Evolutionary conservation across 116 monocot species (phyloP).

Genomic region (Iris pallida): DNA sequence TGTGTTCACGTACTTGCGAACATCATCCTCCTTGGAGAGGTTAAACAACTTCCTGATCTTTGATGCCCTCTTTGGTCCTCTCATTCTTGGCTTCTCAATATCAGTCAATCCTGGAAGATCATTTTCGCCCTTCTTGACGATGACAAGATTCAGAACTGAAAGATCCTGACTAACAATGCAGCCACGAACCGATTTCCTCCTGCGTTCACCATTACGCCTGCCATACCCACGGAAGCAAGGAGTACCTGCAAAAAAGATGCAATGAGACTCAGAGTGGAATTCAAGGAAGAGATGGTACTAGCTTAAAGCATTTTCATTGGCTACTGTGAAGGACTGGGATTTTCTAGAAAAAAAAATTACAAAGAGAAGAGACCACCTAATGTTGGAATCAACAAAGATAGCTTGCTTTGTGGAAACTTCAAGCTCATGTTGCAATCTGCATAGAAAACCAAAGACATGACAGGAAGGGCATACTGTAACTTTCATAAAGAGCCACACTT

Average conservation of each 20-base stretch:
- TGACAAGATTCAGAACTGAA: slow-evolving; percentile 24
- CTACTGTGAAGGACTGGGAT: no score
- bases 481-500: no score
- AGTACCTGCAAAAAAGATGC: slow-evolving; percentile 16
- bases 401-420: slow-evolving; percentile 89
- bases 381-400: slow-evolving; percentile 95
- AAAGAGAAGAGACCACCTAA: no score
- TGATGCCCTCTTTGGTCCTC: no score
- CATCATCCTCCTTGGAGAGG: no score
- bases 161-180: slow-evolving; percentile 34
- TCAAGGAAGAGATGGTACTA: no score
- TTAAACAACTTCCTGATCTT: no score
- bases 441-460: not conserved
- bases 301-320: no score
- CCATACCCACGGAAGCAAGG: slow-evolving; percentile 32
- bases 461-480: no score
- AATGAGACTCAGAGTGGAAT: no score
- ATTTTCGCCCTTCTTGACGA: slow-evolving; percentile 32
- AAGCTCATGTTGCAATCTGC: slow-evolving; percentile 84
- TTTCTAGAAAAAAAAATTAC: no score
- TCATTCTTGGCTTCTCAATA: slow-evolving; percentile 32
- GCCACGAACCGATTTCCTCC: slow-evolving; percentile 34
- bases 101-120: slow-evolving; percentile 34
- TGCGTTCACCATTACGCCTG: slow-evolving; percentile 30
- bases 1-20: no score